A percentile compares a stretch with the other conserved stretches of the same genome.
phyloP scores from a whole-genome alignment of 176 grass and related monocot species.

The Themeda triandra region DNA sequence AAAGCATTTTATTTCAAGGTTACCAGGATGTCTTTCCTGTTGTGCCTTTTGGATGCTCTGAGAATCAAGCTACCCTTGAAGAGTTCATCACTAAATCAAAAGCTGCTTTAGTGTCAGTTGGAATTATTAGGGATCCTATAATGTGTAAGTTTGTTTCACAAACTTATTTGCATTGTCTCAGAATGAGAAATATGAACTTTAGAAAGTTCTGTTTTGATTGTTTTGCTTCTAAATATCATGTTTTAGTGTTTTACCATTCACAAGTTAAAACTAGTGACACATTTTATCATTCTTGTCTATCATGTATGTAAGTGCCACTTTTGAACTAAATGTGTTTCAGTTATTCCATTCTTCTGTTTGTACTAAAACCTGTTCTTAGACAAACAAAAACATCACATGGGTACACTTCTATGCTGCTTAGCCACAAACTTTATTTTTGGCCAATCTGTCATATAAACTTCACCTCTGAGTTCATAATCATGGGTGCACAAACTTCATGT shows the following conservation, averaged over 20 bases:
- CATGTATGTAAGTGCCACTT: not conserved
- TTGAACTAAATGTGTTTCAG: not conserved
- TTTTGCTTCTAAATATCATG: not conserved
- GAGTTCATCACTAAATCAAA: conserved; percentile 74
- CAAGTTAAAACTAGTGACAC: not conserved
- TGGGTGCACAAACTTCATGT: not conserved
- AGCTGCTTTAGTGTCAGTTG: conserved; percentile 87
- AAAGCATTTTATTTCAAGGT: conserved; percentile 34
- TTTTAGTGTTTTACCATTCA: not conserved
- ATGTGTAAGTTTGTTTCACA: conserved; percentile 55
- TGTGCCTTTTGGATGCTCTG: conserved; percentile 80
- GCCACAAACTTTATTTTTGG: not conserved
- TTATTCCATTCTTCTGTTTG: conserved; percentile 3
- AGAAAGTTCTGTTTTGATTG: conserved; percentile 13
- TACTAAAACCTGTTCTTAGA: not conserved
- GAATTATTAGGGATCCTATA: conserved; percentile 77
- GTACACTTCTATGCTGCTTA: not conserved
- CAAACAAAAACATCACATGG: not conserved
- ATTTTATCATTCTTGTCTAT: not conserved
- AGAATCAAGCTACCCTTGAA: conserved; percentile 45
- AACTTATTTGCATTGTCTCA: conserved; percentile 22
- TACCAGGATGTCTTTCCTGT: conserved; percentile 66
- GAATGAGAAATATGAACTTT: not conserved
- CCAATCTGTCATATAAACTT: not conserved
- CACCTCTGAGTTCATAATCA: not conserved